Conservation (phyloP, 768 basidiomycete species). For the Termitomyces sp. region DNA sequence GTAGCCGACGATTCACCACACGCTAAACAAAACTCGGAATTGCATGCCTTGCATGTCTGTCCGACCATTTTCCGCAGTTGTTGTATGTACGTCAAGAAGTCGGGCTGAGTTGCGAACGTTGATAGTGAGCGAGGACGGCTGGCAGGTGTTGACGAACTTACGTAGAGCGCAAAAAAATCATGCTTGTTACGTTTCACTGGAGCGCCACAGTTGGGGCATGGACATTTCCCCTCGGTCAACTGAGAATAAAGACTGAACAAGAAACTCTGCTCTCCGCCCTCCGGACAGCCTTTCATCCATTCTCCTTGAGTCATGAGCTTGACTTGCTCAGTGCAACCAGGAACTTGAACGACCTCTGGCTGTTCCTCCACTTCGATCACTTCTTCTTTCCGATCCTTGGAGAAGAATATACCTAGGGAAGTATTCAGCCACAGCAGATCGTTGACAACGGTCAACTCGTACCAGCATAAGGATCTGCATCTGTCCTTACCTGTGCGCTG, state of each 20-base stretch:
- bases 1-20: conserved; percentile 65
- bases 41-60: conserved; percentile 61
- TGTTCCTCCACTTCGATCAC: conserved; percentile 90
- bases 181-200: conserved; percentile 58
- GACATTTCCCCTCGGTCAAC: conserved; percentile 57
- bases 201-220: conserved; percentile 76
- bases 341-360: conserved; percentile 48
- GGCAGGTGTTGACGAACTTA: conserved; percentile 36
- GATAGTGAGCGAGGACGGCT: conserved; percentile 11
- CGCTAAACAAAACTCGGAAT: conserved; percentile 63
- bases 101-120: conserved; percentile 43
- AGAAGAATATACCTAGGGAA: conserved; percentile 82
- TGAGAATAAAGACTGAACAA: conserved; percentile 83
- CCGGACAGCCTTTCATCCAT: conserved; percentile 98
- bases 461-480: conserved; percentile 91
- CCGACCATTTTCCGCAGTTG: conserved; percentile 58
- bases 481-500: conserved; percentile 37
- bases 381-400: conserved; percentile 88
- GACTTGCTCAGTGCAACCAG: conserved; percentile 40
- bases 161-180: conserved; percentile 83
- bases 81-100: conserved; percentile 68
- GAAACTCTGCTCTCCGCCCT: conserved; percentile 87
- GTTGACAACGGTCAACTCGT: conserved; percentile 15
- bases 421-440: conserved; percentile 7
- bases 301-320: conserved; percentile 83